Conservation (phyloP, 208 protist genomes). For the Acanthamoeba triangularis region DNA sequence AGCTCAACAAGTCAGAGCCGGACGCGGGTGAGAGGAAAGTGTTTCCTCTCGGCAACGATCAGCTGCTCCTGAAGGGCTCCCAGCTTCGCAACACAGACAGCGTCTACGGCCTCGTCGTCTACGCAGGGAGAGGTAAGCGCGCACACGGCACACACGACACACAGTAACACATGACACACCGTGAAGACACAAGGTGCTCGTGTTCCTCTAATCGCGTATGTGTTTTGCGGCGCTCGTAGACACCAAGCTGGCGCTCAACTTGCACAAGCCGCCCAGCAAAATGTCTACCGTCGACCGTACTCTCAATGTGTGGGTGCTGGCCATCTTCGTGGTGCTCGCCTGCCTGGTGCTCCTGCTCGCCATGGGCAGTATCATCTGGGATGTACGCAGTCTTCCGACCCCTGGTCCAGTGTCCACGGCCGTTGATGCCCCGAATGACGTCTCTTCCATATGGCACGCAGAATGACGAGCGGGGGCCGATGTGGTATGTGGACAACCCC, state of each 20-base stretch:
- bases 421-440: not conserved
- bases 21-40: not conserved
- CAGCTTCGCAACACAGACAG: conserved; percentile 93
- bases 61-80: conserved; percentile 51
- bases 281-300: conserved; percentile 16
- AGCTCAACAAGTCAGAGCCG: not conserved
- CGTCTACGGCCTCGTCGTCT: conserved; percentile 95
- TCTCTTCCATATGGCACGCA: not conserved
- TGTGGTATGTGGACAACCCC: conserved; percentile 60
- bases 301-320: conserved; percentile 17
- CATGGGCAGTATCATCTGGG: conserved; percentile 39
- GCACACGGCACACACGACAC: not conserved
- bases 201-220: not conserved
- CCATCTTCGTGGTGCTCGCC: not conserved
- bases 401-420: not conserved
- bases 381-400: not conserved
- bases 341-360: not conserved
- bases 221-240: not conserved
- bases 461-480: not conserved
- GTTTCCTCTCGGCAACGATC: conserved; percentile 22
- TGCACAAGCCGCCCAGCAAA: conserved; percentile 60
- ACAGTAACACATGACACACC: not conserved
- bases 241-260: conserved; percentile 46
- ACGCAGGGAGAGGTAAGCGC: conserved; percentile 92
- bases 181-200: too few relatives aligned